Conservation (phyloP, 176 grass and related monocot genomes). For the Raddia distichophylla region DNA sequence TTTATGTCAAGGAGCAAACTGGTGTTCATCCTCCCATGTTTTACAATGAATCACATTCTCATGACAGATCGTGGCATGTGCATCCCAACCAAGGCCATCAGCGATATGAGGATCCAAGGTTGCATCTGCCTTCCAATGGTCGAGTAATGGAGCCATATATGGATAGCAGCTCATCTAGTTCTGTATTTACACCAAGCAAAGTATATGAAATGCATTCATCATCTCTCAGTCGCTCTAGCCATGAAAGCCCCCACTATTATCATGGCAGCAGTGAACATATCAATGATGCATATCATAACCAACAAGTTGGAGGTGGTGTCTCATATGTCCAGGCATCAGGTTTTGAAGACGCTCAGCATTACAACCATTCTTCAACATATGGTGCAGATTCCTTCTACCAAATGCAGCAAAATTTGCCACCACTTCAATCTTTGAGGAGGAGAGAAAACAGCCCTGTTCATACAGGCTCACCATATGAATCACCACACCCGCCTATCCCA, state of each 20-base stretch:
- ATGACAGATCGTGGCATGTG: conserved; percentile 60
- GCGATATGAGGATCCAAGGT: conserved; percentile 61
- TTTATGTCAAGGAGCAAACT: conserved; percentile 64
- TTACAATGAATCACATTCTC: conserved; percentile 58
- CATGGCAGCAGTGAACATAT: conserved; percentile 45
- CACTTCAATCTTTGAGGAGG: conserved; percentile 71
- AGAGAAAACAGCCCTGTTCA: conserved; percentile 54
- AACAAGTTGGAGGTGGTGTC: conserved; percentile 52
- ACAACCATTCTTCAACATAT: conserved; percentile 66
- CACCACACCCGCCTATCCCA: conserved; percentile 47
- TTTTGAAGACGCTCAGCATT: conserved; percentile 64
- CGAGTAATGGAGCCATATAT: conserved; percentile 60
- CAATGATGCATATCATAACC: conserved; percentile 68
- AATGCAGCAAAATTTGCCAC: conserved; percentile 69
- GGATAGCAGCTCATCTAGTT: conserved; percentile 64
- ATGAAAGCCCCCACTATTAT: conserved; percentile 63
- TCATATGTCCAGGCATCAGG: conserved; percentile 47
- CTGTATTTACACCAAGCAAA: conserved; percentile 59
- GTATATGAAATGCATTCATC: conserved; percentile 56
- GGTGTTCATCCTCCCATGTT: conserved; percentile 54
- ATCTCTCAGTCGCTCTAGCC: conserved; percentile 46
- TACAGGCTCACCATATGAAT: conserved; percentile 58
- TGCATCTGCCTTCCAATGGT: conserved; percentile 50
- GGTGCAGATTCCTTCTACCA: conserved; percentile 79
- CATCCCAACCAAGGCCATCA: conserved; percentile 63